These are phyloP conservation scores for Komagataella pseudopastoris DNA, from an alignment of 805 yeast genomes.

Conservation along the genomic window DNA sequence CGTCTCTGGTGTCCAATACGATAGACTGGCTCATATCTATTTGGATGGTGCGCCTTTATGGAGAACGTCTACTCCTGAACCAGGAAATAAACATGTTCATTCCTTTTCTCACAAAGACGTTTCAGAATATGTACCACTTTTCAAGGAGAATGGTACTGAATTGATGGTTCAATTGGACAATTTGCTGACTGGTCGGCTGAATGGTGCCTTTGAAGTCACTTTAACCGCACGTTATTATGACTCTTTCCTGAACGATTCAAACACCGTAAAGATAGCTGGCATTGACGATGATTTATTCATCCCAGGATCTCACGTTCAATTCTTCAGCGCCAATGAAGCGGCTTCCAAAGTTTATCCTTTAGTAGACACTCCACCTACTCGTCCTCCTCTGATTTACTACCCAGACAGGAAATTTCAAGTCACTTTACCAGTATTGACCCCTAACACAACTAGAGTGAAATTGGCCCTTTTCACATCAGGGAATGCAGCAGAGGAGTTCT, in stretches of 20 bases:
- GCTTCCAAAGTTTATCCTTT: constrained; percentile 28
- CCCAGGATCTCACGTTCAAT: constrained; percentile 7
- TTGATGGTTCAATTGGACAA: constrained; percentile 56
- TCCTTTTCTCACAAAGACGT: constrained; percentile 51
- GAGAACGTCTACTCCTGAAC: constrained; percentile 82
- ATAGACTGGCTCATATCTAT: constrained; percentile 50
- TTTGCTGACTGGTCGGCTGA: constrained; percentile 33
- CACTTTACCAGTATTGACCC: constrained; percentile 29
- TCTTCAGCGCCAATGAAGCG: constrained; percentile 18
- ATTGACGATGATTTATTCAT: constrained; percentile 8
- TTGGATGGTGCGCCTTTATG: constrained; percentile 55
- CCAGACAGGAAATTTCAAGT: constrained; percentile 25
- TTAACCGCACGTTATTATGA: constrained; percentile 38
- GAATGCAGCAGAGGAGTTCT: constrained; percentile 70
- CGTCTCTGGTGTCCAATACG: constrained; percentile 49
- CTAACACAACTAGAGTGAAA: constrained; percentile 45
- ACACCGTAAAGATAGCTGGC: not conserved
- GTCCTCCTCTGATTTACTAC: constrained; percentile 32
- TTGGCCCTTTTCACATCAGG: constrained; percentile 58
- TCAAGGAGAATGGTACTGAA: constrained; percentile 22
- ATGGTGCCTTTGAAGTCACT: constrained; percentile 46
- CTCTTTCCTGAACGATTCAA: constrained; percentile 9
- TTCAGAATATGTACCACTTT: constrained; percentile 37
- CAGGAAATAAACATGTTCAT: constrained; percentile 34
- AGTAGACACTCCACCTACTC: constrained; percentile 10